Conservation (phyloP, 108 stramenopile species). For the Chaetoceros tenuissimus region DNA sequence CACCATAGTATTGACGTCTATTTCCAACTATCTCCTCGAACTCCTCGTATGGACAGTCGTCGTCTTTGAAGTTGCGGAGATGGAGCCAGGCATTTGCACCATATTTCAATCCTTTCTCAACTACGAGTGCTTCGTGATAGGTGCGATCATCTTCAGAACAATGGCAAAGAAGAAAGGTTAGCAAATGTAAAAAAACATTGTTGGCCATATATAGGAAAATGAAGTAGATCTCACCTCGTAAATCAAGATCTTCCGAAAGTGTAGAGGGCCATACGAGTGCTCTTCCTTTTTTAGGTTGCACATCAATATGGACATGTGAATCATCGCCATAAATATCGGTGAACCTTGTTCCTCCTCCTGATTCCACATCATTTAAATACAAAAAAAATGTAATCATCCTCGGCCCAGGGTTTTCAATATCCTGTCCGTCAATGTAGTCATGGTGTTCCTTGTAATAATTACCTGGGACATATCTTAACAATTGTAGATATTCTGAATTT, state of each 20-base stretch:
- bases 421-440: conserved; percentile 40
- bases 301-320: conserved; percentile 15
- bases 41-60: neutral
- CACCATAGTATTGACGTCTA: no score
- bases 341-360: conserved; percentile 80
- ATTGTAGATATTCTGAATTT: conserved; percentile 70
- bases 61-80: conserved; percentile 8
- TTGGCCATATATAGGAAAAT: conserved; percentile 14
- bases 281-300: conserved; percentile 52
- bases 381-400: conserved; percentile 84
- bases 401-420: conserved; percentile 50
- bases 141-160: conserved; percentile 27
- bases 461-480: conserved; percentile 50
- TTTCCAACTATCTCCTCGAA: no score
- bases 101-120: conserved; percentile 62
- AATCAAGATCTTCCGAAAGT: conserved; percentile 40
- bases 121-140: conserved; percentile 66
- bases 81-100: conserved; percentile 84
- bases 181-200: neutral
- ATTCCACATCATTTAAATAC: conserved; percentile 77
- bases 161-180: neutral
- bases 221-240: no score
- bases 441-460: conserved; percentile 74
- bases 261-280: conserved; percentile 80
- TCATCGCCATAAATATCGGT: conserved; percentile 27